These are phyloP conservation scores for Metarhizium brunneum DNA, from an alignment of 2,329 filamentous ascomycete species.

Conservation along the genomic window DNA sequence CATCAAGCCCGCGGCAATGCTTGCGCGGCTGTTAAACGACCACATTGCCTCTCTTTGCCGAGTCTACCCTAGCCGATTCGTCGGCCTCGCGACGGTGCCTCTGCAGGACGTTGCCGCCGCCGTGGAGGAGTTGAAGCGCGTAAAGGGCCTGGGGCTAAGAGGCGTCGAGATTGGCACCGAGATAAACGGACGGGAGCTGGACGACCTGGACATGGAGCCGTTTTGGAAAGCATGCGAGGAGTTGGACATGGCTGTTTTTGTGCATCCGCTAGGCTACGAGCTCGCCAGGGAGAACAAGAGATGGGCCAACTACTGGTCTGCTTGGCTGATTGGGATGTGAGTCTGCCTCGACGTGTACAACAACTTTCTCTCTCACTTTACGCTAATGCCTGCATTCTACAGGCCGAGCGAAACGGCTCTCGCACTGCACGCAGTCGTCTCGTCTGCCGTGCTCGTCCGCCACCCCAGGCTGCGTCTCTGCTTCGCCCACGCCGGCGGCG, in stretches of 20 bases:
- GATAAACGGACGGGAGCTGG: background rate
- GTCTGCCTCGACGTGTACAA: background rate
- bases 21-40: background rate
- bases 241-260: background rate
- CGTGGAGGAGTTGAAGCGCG: background rate
- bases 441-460: background rate
- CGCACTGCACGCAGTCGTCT: background rate
- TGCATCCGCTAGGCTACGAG: background rate
- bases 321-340: background rate
- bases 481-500: background rate
- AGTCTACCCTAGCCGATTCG: background rate
- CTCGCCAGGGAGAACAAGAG: background rate
- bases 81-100: background rate
- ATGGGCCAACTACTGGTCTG: background rate
- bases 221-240: background rate
- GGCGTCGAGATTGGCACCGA: background rate
- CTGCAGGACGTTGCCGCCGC: background rate
- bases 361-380: too few species aligned
- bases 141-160: background rate
- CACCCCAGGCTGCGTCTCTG: background rate
- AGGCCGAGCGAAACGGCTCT: background rate
- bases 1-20: background rate
- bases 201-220: background rate
- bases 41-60: background rate
- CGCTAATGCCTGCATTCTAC: background rate